Percentiles rank a stretch among this genome's conserved stretches.
Conservation (phyloP, 1,139 yeast species). For the Schizosaccharomyces versatilis region DNA sequence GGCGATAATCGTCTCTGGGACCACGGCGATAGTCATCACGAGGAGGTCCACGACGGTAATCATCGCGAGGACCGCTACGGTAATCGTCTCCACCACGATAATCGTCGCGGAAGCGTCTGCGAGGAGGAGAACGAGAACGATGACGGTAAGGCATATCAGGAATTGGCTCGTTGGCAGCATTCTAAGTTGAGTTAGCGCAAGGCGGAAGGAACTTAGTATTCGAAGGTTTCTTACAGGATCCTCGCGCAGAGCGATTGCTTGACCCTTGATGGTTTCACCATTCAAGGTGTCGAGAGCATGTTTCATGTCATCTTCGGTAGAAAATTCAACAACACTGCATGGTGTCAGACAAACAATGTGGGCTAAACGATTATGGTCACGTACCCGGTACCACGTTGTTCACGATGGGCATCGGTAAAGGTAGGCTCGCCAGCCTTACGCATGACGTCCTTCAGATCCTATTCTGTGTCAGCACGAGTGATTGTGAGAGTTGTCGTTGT, state of each 20-base stretch:
- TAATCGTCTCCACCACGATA: background rate
- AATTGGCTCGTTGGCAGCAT: conserved; percentile 4
- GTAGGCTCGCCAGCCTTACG: conserved; percentile 15
- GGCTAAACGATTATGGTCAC: conserved; percentile 5
- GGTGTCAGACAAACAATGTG: background rate
- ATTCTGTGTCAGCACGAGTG: background rate
- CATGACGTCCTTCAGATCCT: conserved; percentile 15
- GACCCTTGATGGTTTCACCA: conserved; percentile 15
- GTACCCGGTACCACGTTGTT: conserved; percentile 15
- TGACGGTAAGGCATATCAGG: conserved; percentile 13
- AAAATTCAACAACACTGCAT: conserved; percentile 15
- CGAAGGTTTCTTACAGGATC: conserved; percentile 13
- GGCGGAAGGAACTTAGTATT: background rate
- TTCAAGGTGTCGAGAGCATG: conserved; percentile 14
- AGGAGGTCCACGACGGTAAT: background rate
- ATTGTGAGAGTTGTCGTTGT: background rate
- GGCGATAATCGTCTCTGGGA: background rate
- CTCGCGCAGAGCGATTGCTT: conserved; percentile 13
- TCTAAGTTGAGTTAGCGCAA: conserved; percentile 1
- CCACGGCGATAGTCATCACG: background rate
- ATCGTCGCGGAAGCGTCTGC: conserved; percentile 16
- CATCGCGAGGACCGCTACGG: background rate
- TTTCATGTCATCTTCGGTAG: conserved; percentile 15
- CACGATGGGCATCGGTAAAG: conserved; percentile 14
- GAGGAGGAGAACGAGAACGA: conserved; percentile 13